Percentiles rank a stretch among this genome's conserved stretches.
Conservation (phyloP, 2,329 filamentous ascomycete genomes). For the Stachybotrys chartarum region DNA sequence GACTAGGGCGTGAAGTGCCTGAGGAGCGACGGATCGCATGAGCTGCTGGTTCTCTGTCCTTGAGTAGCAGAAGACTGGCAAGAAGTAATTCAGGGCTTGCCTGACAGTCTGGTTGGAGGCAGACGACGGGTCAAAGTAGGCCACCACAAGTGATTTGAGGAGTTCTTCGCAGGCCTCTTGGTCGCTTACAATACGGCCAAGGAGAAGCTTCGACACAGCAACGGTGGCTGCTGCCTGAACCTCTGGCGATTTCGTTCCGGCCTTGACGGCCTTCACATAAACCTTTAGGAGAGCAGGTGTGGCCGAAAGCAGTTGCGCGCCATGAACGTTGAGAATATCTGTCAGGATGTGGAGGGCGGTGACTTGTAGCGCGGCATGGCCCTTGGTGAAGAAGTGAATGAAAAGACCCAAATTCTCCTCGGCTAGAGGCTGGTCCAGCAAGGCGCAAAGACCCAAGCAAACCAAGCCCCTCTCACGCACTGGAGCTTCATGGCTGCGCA, state of each 20-base stretch:
- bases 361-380: constrained; percentile 81
- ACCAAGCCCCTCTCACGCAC: constrained; percentile 86
- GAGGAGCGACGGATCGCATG: constrained; percentile 68
- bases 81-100: constrained; percentile 86
- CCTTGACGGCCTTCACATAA: constrained; percentile 76
- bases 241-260: constrained; percentile 58
- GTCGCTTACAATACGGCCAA: constrained; percentile 71
- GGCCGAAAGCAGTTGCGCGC: constrained; percentile 63
- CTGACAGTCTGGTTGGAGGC: constrained; percentile 72
- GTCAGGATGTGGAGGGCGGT: constrained; percentile 87
- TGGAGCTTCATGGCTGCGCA: constrained; percentile 85
- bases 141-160: constrained; percentile 75
- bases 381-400: constrained; percentile 92
- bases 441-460: constrained; percentile 82
- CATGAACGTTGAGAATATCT: constrained; percentile 87
- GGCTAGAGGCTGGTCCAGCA: constrained; percentile 85
- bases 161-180: constrained; percentile 60
- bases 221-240: constrained; percentile 78
- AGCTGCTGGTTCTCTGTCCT: constrained; percentile 73
- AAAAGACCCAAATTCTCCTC: constrained; percentile 90
- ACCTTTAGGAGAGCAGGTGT: constrained; percentile 71
- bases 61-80: constrained; percentile 90
- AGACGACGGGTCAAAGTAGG: constrained; percentile 85
- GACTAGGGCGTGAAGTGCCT: constrained; percentile 67
- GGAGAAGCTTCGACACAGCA: constrained; percentile 77